Percentiles rank a stretch among this genome's conserved stretches.
These are phyloP conservation scores for Colletotrichum kahawae DNA, from an alignment of 2,329 filamentous ascomycete species.

Conservation along the genomic window DNA sequence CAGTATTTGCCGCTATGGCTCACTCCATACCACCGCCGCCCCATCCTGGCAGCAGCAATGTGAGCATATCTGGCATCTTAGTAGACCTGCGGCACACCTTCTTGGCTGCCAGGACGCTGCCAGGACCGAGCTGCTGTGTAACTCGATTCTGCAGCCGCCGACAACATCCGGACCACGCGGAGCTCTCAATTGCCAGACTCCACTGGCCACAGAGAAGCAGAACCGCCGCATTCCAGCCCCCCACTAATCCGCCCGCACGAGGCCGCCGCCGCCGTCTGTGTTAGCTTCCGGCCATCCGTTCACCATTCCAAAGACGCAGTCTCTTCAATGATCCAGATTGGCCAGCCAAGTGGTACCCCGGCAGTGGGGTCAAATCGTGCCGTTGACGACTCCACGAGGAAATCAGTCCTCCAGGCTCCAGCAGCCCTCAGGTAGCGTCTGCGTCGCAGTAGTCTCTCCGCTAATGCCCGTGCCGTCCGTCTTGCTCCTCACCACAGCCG, in stretches of 20 bases:
- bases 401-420: not conserved
- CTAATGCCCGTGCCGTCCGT: not conserved
- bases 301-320: not conserved
- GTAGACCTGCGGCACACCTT: not conserved
- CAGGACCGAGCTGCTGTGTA: not conserved
- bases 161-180: not conserved
- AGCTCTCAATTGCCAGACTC: not conserved
- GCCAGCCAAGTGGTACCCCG: not conserved
- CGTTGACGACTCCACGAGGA: not conserved
- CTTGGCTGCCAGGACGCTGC: not conserved
- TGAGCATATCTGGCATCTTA: not conserved
- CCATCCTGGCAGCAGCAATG: not conserved
- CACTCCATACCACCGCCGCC: not conserved
- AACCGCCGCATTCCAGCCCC: conserved; percentile 7
- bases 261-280: not conserved
- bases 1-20: not conserved
- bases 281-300: conserved; percentile 13
- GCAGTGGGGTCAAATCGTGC: not conserved
- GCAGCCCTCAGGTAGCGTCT: not conserved
- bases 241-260: not conserved
- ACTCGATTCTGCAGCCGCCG: not conserved
- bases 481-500: not conserved
- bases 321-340: not conserved
- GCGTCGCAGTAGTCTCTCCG: not conserved
- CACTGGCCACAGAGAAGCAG: not conserved